Percentiles rank a stretch among this genome's conserved stretches.
Conservation (phyloP, 2,329 filamentous ascomycete genomes). For the Microcera coccophila region DNA sequence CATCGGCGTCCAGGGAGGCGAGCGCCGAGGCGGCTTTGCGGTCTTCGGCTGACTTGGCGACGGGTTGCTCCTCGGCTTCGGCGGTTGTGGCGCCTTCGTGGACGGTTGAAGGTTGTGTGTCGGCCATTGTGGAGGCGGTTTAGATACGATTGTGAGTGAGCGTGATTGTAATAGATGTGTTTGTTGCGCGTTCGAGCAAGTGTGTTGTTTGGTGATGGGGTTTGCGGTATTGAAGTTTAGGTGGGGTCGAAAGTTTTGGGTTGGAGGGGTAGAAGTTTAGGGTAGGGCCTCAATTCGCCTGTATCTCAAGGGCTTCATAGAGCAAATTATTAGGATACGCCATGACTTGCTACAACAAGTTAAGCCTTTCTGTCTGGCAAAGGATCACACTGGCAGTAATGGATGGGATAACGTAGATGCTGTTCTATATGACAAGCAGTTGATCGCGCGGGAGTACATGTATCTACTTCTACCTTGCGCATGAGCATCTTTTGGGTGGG, state of each 20-base stretch:
- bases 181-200: too few species aligned
- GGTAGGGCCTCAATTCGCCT: too few species aligned
- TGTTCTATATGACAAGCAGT: too few species aligned
- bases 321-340: too few species aligned
- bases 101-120: conserved; percentile 55
- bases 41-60: conserved; percentile 69
- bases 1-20: conserved; percentile 60
- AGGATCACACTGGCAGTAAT: too few species aligned
- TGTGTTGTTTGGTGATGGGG: not conserved
- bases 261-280: not conserved
- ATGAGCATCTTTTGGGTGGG: too few species aligned
- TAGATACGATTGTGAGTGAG: conserved; percentile 1
- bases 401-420: too few species aligned
- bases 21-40: conserved; percentile 73
- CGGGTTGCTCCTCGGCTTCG: conserved; percentile 52
- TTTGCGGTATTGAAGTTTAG: not conserved
- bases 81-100: conserved; percentile 24
- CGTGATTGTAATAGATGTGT: not conserved
- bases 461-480: too few species aligned
- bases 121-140: conserved; percentile 55
- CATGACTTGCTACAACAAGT: too few species aligned
- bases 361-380: too few species aligned
- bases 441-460: too few species aligned
- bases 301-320: too few species aligned
- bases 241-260: not conserved